Base-by-base conservation (phyloP, 1,284 basidiomycete genomes). In the Trichosporon sp. region DNA sequence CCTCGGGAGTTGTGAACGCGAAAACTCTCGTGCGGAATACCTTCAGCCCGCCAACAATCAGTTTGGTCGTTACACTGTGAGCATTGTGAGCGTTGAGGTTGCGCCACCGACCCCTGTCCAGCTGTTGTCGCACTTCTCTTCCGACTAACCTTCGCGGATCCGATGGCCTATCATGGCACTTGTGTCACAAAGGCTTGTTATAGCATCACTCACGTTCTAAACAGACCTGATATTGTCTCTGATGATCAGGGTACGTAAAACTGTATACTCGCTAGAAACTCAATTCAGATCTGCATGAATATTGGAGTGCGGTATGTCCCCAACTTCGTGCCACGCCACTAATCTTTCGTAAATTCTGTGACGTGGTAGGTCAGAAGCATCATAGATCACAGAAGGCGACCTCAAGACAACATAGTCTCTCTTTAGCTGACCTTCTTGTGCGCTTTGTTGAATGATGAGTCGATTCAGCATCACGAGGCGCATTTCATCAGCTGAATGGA, bases 201-300 rank as follows among this genome's bases (percentile, higher is more conserved):
- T 16, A n/a, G 16, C 4, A 16, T n/a, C 7, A 46, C 16, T 3
- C 4, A n/a, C 16, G 16, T 3, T 46, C 43, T n/a, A 46, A 46
- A 7, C 16, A 46, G 43, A 43, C 1, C 3, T 46, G 16, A 46
- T n/a, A 4, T n/a, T 46, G 43, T 46, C 43, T 46, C 43, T 46
- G 43, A 14, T 46, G 11, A n/a, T 46, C 43, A 46, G 43, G 43
- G 43, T 6, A n/a, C 4, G 5, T 3, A 7, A 11, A 46, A 46
- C 43, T n/a, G 43, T 46, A 46, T 46, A 26, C n/a, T 46, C 43
- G 43, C 43, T 46, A 46, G 16, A 46, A n/a, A n/a, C 43, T 46
- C 43, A 46, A 46, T 46, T 46, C 43, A 46, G 43, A 46, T 46
- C 43, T 46, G 43, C 43, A 46, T 46, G 43, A 46, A 46, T 46